Conservation (phyloP, 306 rosid genomes). For the Citrullus amarus region DNA sequence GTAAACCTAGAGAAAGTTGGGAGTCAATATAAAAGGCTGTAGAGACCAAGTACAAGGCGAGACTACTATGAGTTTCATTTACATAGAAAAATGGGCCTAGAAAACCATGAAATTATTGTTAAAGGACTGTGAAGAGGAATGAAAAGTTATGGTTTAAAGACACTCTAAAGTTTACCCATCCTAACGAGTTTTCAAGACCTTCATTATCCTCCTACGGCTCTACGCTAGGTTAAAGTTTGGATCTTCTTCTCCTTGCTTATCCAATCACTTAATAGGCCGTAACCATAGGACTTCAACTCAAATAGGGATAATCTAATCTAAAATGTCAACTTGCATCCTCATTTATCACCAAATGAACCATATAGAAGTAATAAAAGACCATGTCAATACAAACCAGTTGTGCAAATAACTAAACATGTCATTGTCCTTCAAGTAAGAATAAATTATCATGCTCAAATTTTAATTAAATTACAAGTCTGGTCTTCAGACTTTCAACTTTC, state of each 20-base stretch:
- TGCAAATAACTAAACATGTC: not conserved
- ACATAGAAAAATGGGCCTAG: not conserved
- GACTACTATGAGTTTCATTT: not conserved
- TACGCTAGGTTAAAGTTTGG: not conserved
- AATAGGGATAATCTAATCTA: not conserved
- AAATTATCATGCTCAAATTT: not conserved
- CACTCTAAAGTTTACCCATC: not conserved
- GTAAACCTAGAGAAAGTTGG: conserved; percentile 1
- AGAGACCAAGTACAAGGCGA: not conserved
- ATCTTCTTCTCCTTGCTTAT: not conserved
- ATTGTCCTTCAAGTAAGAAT: not conserved
- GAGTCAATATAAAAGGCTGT: not conserved
- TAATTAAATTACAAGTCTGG: not conserved
- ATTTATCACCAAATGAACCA: not conserved
- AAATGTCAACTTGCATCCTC: not conserved
- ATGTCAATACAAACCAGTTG: not conserved
- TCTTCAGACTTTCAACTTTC: no score
- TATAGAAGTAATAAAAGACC: not conserved
- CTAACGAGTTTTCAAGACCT: not conserved
- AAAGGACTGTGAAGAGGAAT: not conserved
- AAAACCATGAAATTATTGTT: not conserved
- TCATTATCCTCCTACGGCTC: not conserved
- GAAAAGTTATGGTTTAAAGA: not conserved
- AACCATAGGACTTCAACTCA: not conserved
- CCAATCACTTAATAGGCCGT: not conserved